Conservation (phyloP, 305 asterid species). For the Fraxinus sp. region DNA sequence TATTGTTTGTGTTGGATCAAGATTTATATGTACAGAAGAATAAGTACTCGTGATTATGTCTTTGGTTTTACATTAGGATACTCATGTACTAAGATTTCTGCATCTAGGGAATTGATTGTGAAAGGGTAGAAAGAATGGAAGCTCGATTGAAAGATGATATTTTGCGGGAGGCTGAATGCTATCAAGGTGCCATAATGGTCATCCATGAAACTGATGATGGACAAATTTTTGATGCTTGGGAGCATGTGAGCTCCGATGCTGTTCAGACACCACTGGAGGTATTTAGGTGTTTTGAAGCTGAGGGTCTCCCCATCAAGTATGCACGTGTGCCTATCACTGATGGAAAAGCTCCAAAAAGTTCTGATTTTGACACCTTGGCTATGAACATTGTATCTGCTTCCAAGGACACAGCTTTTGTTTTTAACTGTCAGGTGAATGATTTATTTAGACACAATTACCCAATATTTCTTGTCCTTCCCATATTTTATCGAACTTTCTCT, state of each 20-base stretch:
- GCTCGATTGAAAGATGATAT: conserved; percentile 95
- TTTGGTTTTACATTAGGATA: conserved; percentile 27
- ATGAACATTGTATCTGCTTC: conserved; percentile 86
- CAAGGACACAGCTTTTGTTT: conserved; percentile 88
- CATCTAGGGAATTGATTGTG: conserved; percentile 87
- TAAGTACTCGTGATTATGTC: conserved; percentile 9
- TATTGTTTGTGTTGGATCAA: not conserved
- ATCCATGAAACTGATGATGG: conserved; percentile 94
- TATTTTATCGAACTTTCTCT: conserved; percentile 17
- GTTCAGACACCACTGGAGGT: conserved; percentile 97
- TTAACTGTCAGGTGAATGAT: conserved; percentile 83
- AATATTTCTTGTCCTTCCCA: conserved; percentile 13
- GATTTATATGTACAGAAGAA: conserved; percentile 19
- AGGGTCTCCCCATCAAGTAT: conserved; percentile 86
- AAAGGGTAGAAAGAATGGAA: conserved; percentile 96
- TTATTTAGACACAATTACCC: conserved; percentile 18
- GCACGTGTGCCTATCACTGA: conserved; percentile 99
- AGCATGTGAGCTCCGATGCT: conserved; percentile 64
- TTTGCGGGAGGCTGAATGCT: conserved; percentile 87
- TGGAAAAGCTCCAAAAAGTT: conserved; percentile 98
- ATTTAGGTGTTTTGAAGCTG: conserved; percentile 73
- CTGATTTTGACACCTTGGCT: conserved; percentile 83
- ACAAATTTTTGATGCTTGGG: conserved; percentile 92
- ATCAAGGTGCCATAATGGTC: conserved; percentile 92
- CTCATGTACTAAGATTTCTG: conserved; percentile 37